Conservation (phyloP, 305 asterid species). For the Striga hermonthica region DNA sequence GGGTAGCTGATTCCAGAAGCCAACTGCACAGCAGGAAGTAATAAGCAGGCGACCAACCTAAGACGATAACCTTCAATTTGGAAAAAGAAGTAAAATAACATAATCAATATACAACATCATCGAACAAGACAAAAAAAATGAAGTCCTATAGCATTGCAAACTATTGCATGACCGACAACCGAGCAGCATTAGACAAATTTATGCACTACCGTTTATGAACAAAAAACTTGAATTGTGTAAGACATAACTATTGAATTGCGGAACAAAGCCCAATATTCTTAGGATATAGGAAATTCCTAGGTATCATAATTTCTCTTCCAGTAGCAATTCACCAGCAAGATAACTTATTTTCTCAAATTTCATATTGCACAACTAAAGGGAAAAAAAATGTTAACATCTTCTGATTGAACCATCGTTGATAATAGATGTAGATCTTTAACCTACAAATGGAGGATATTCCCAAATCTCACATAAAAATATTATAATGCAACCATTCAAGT, state of each 20-base stretch:
- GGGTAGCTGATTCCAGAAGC: slow-evolving; percentile 92
- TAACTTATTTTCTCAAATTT: slow-evolving; percentile 18
- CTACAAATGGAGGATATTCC: too few relatives aligned
- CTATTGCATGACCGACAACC: neutral
- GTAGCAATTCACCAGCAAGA: slow-evolving; percentile 7
- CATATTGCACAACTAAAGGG: slow-evolving; percentile 16
- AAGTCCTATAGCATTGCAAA: neutral
- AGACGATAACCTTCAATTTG: slow-evolving; percentile 77
- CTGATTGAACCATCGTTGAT: too few relatives aligned
- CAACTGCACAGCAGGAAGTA: slow-evolving; percentile 96
- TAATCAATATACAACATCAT: slow-evolving; percentile 32
- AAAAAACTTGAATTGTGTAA: too few relatives aligned
- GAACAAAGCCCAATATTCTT: neutral
- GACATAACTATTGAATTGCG: too few relatives aligned
- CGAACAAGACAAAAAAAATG: neutral
- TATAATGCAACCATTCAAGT: too few relatives aligned
- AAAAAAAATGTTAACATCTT: neutral
- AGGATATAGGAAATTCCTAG: neutral
- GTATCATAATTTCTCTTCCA: neutral
- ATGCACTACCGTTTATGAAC: too few relatives aligned
- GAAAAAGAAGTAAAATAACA: slow-evolving; percentile 26
- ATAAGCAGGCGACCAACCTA: slow-evolving; percentile 83
- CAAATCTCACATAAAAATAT: too few relatives aligned
- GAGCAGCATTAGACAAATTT: slow-evolving; percentile 2
- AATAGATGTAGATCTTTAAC: too few relatives aligned